phyloP scores from a whole-genome alignment of 208 protist genomes.

The Acanthamoeba lenticulata region DNA sequence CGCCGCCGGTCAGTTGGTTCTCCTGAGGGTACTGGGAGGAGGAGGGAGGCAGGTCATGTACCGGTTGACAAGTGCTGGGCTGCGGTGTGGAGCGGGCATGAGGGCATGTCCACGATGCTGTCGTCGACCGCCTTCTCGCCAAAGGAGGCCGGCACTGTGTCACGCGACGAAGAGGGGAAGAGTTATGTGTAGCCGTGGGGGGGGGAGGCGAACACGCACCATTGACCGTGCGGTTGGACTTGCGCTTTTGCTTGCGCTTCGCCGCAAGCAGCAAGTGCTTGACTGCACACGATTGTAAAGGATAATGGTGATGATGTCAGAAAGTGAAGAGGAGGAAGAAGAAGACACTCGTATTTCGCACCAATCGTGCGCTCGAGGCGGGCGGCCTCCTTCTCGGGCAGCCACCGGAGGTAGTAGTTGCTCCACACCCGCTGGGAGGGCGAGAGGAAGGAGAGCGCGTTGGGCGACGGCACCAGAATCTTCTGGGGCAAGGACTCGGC shows the following conservation, averaged over 20 bases:
- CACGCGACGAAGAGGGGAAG: too few relatives aligned
- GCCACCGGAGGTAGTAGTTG: constrained; percentile 27
- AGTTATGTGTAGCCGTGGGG: too few relatives aligned
- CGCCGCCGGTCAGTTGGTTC: neutral
- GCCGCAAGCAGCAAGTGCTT: neutral
- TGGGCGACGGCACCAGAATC: constrained; percentile 20
- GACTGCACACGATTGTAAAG: neutral
- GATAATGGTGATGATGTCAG: neutral
- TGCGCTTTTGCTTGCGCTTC: constrained; percentile 34
- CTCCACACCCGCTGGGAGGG: constrained; percentile 33
- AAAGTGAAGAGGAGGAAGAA: neutral
- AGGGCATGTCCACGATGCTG: too few relatives aligned
- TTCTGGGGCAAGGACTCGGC: neutral
- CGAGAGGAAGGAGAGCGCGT: neutral
- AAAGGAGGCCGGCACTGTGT: too few relatives aligned
- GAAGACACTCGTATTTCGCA: too few relatives aligned
- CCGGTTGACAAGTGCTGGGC: too few relatives aligned
- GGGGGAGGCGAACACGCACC: too few relatives aligned
- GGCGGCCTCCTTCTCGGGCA: constrained; percentile 9
- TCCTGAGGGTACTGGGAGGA: too few relatives aligned
- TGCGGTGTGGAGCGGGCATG: too few relatives aligned
- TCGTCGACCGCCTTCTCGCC: too few relatives aligned
- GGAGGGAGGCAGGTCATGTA: too few relatives aligned
- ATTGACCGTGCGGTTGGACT: constrained; percentile 3
- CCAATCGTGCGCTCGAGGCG: constrained; percentile 16